phyloP scores from a whole-genome alignment of 2,329 filamentous ascomycete species.

The Stenocarpella maydis region DNA sequence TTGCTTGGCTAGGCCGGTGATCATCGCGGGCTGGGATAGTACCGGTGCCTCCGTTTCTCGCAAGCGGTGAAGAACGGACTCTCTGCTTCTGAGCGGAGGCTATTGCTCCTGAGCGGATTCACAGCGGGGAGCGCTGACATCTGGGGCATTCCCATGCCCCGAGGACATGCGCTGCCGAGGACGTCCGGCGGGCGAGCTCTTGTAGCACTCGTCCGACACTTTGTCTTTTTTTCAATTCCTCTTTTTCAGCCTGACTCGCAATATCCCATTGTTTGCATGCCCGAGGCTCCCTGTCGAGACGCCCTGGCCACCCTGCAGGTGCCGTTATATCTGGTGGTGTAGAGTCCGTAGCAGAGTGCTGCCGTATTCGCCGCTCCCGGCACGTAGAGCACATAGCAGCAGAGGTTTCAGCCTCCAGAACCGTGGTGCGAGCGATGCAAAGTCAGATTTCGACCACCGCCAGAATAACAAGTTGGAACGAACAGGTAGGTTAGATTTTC shows the following conservation, averaged over 20 bases:
- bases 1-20: background rate
- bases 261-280: background rate
- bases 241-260: background rate
- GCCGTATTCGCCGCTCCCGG: background rate
- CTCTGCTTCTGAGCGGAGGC: background rate
- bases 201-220: background rate
- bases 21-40: background rate
- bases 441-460: background rate
- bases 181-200: background rate
- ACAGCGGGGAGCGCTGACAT: background rate
- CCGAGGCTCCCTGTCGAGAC: background rate
- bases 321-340: background rate
- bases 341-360: background rate
- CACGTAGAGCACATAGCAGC: background rate
- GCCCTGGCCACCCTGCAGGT: no score
- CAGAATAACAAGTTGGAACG: background rate
- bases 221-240: background rate
- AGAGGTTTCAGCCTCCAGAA: no score
- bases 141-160: background rate
- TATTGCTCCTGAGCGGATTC: background rate
- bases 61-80: background rate
- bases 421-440: background rate
- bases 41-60: background rate
- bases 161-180: background rate
- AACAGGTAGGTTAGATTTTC: background rate